Base-by-base conservation (phyloP, 192 early-diverging fungal genomes). In the Coemansia sp. region DNA sequence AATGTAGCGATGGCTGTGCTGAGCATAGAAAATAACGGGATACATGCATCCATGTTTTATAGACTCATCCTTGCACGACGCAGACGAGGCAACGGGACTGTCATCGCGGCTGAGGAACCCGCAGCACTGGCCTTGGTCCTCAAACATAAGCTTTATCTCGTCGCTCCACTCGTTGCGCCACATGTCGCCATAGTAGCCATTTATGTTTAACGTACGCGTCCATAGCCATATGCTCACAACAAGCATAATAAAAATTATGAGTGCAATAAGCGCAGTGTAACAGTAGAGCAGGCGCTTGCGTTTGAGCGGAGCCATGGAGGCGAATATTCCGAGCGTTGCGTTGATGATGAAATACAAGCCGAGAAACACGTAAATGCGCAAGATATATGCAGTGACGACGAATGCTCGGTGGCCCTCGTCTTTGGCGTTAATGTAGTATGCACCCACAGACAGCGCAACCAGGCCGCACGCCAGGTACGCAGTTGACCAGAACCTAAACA, bases 201-300 rank as follows among this genome's bases (percentile, higher is more conserved):
- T 38, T 23, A 78, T 78, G 56, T 78, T 65, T 2, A 78, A 42
- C 7, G 75, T 78, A 36, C 69, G 52, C 3, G 66, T 72, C 75
- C 75, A 78, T 5, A 78, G 49, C 69, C 66, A 72, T 1, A 78
- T 21, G 25, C 62, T 60, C 2, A 72, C 57, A n/a, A 66, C 60
- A 2, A 72, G 4, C 55, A 65, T 69, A 25, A 69, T 62, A 0
- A 78, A 10, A 21, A 68, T 66, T 1, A 58, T 55, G 14, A 72
- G 17, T 0, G 59, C 53, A 42, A 65, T 42, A 6, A 61, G 55
- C 1, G 44, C 37, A 10, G 71, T 56, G 60, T 65, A 72, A 6
- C 19, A 56, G 15, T 72, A 55, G 8, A 78, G 58, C 42, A 72
- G 51, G 1, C 61, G 23, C 49, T 48, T 67, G 22, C 75, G 65